These are phyloP conservation scores for Neurospora sp. DNA, from an alignment of 495 filamentous ascomycete species.

Conservation along the genomic window DNA sequence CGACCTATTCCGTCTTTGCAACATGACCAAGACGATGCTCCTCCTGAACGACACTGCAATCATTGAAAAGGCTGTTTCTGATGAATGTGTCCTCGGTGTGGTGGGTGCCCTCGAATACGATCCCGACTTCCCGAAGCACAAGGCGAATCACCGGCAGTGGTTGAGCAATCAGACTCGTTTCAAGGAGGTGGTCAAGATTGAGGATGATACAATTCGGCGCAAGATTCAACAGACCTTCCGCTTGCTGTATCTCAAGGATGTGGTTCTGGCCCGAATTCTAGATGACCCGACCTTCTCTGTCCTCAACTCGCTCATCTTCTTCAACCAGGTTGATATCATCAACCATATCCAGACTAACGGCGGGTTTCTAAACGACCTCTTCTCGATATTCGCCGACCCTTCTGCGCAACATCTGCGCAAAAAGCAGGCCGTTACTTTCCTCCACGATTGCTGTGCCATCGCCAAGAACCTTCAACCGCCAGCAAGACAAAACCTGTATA, in stretches of 20 bases:
- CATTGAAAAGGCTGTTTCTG: slow-evolving; percentile 86
- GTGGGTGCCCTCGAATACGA: slow-evolving; percentile 97
- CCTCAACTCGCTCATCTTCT: slow-evolving; percentile 96
- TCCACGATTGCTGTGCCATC: slow-evolving; percentile 91
- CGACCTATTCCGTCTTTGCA: slow-evolving; percentile 86
- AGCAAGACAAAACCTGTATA: slow-evolving; percentile 68
- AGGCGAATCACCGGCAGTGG: slow-evolving; percentile 94
- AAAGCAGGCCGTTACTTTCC: slow-evolving; percentile 91
- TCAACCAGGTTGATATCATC: slow-evolving; percentile 96
- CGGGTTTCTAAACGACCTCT: slow-evolving; percentile 76
- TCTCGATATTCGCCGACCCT: slow-evolving; percentile 67
- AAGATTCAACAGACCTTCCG: slow-evolving; percentile 97
- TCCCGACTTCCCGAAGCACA: slow-evolving; percentile 96
- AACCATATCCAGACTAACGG: slow-evolving; percentile 77
- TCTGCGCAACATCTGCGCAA: slow-evolving; percentile 59
- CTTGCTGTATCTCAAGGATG: slow-evolving; percentile 95
- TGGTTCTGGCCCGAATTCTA: slow-evolving; percentile 88
- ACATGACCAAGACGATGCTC: slow-evolving; percentile 94
- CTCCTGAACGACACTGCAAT: slow-evolving; percentile 89
- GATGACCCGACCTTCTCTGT: slow-evolving; percentile 98
- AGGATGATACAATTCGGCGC: slow-evolving; percentile 64
- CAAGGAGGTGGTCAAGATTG: slow-evolving; percentile 92
- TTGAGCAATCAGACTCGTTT: slow-evolving; percentile 78
- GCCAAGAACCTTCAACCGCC: slow-evolving; percentile 88
- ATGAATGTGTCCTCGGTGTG: slow-evolving; percentile 80